Evolutionary conservation across 371 early-diverging fungal species (phyloP), one percentile per base, ranked within the genome.

Genomic region (Apophysomyces trapeziformis): DNA sequence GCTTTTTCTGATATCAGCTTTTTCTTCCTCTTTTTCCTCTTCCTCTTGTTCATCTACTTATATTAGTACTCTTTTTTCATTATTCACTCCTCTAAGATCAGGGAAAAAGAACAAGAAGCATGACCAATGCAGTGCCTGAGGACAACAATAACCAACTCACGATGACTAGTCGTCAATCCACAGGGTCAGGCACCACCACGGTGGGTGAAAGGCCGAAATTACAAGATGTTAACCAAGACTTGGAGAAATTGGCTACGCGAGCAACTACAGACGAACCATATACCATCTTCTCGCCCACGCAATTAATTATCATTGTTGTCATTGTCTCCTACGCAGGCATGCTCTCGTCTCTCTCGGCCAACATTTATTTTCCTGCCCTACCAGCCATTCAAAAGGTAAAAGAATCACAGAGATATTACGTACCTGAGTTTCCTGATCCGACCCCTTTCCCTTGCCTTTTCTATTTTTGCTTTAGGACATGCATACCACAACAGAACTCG

Each of bases 321-420:
- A 73, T 73, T 44, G 57, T 60, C 12, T 66, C 70, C 35, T 63
- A 61, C 50, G 63, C 71, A n/a, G 75, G 69, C 12, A 45, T 71
- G 8, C 56, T 75, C 12, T 71, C 75, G 8, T 66, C 75, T 6
- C 57, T 75, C 14, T 68, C 68, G 1, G 68, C 68, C 59, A 73
- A 64, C n/a, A 68, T 67, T 13, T 69, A 73, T 38, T 73, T 69
- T 59, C 73, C 73, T 21, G 69, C 73, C 1, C 56, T 73, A 7
- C 60, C 61, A 5, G 68, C 45, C 16, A 67, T 73, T 21, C 62
- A 70, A 37, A 41, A 70, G 60, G 74, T 73, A 65, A 61, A 13
- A 36, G 38, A 21, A 3, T 58, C 54, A 21, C 1, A 21, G 21
- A 18, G 0, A 9, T 26, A 16, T 50, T 18, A 8, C 7, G n/a